phyloP scores from a whole-genome alignment of 73 alveolate species.

The Paramecium sexaurelia region DNA sequence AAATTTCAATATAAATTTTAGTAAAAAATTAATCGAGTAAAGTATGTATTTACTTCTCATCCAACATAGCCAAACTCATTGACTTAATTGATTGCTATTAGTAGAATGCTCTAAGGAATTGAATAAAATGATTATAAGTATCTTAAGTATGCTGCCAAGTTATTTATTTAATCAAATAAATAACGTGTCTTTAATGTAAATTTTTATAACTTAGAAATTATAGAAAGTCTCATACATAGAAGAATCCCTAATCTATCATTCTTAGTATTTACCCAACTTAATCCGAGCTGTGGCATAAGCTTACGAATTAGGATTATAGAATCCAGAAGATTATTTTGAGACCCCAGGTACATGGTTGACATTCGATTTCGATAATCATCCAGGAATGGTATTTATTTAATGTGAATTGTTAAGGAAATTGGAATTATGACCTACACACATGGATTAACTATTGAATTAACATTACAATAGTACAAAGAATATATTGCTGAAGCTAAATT shows the following conservation, averaged over 20 bases:
- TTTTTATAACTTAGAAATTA: background rate
- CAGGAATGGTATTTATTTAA: conserved; percentile 5
- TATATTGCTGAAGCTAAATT: conserved; percentile 28
- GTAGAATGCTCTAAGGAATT: conserved; percentile 45
- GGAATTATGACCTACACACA: conserved; percentile 57
- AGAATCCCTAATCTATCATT: conserved; percentile 36
- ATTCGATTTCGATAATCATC: conserved; percentile 51
- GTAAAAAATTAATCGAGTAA: conserved; percentile 24
- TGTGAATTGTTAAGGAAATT: background rate
- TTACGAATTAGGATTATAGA: conserved; percentile 21
- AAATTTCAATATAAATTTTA: background rate
- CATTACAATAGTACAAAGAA: background rate
- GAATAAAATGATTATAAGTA: conserved; percentile 51
- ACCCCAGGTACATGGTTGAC: conserved; percentile 65
- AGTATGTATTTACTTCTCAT: conserved; percentile 54
- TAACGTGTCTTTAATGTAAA: conserved; percentile 12
- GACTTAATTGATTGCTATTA: conserved; percentile 9
- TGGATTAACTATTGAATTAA: conserved; percentile 26
- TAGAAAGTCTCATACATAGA: conserved; percentile 37
- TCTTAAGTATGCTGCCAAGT: conserved; percentile 18
- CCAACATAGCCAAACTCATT: conserved; percentile 53
- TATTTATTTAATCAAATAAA: conserved; percentile 7
- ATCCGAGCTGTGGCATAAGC: conserved; percentile 41
- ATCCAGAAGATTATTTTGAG: conserved; percentile 43
- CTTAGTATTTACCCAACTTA: conserved; percentile 24